phyloP scores from a whole-genome alignment of 306 rosid species.

The Quercus bicolor region DNA sequence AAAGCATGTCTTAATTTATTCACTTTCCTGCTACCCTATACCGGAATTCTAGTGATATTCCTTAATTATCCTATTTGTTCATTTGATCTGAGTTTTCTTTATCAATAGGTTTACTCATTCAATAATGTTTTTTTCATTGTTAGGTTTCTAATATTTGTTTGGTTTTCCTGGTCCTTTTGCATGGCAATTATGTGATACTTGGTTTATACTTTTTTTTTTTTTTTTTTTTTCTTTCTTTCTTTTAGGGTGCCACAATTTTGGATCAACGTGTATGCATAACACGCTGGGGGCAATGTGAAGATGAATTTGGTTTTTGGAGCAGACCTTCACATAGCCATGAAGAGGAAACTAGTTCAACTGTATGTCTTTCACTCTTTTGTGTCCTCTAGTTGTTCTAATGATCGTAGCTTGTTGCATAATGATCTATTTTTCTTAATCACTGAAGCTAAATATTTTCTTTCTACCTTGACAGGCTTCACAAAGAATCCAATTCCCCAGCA shows the following conservation, averaged over 20 bases:
- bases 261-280: constrained; percentile 91
- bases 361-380: constrained; percentile 23
- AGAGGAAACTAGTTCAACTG: constrained; percentile 48
- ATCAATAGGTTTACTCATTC: background rate
- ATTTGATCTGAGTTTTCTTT: background rate
- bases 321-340: constrained; percentile 35
- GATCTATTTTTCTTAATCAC: background rate
- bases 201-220: background rate
- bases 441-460: background rate
- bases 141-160: background rate
- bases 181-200: background rate
- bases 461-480: constrained; percentile 37
- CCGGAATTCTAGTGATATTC: background rate
- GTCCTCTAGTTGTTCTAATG: background rate
- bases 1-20: background rate
- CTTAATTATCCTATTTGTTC: background rate
- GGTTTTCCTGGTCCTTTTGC: background rate
- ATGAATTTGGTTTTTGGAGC: constrained; percentile 73
- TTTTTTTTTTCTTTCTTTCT: constrained; percentile 18
- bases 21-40: background rate
- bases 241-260: constrained; percentile 86
- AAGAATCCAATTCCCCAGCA: constrained; percentile 46
- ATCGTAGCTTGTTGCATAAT: background rate
- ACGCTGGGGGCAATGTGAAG: constrained; percentile 80
- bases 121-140: background rate